Conservation (phyloP, 441 rosid species). For the Pelargonium cotyledonis region DNA sequence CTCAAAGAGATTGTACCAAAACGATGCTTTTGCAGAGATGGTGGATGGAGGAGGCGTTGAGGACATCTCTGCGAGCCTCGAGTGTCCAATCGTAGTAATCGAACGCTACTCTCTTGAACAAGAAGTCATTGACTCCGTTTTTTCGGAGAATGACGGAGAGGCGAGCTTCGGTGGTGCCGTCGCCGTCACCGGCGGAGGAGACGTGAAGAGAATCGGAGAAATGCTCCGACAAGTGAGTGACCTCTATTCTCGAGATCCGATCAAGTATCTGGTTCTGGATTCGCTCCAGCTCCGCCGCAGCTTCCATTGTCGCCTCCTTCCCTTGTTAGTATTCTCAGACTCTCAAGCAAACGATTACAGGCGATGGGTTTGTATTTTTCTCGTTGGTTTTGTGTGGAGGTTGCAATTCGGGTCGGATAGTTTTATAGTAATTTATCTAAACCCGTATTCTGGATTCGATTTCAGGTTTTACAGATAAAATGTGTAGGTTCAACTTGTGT, state of each 20-base stretch:
- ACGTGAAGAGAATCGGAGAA: conserved; percentile 21
- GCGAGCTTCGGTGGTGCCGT: conserved; percentile 40
- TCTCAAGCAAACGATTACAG: no score
- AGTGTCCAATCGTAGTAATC: conserved; percentile 70
- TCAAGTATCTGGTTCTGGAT: conserved; percentile 45
- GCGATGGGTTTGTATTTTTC: no score
- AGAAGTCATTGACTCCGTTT: conserved; percentile 44
- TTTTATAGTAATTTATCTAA: no score
- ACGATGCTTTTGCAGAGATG: conserved; percentile 93
- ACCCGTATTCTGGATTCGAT: no score
- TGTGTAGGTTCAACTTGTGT: no score
- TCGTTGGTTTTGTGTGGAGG: no score
- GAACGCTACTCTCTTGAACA: conserved; percentile 47
- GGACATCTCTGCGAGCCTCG: conserved; percentile 59
- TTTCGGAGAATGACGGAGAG: conserved; percentile 59
- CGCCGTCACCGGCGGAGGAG: conserved; percentile 20
- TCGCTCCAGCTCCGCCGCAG: conserved; percentile 50
- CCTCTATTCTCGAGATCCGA: conserved; percentile 47
- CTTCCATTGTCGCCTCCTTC: conserved; percentile 27
- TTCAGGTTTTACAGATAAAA: no score
- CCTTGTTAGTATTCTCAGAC: neutral
- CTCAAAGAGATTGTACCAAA: conserved; percentile 34
- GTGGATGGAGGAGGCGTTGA: conserved; percentile 59
- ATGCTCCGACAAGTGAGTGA: conserved; percentile 24
- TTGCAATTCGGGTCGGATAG: no score